A percentile compares a stretch with the other conserved stretches of the same genome.
Conservation (phyloP, 2,329 filamentous ascomycete species). For the Xylariaceae sp. region DNA sequence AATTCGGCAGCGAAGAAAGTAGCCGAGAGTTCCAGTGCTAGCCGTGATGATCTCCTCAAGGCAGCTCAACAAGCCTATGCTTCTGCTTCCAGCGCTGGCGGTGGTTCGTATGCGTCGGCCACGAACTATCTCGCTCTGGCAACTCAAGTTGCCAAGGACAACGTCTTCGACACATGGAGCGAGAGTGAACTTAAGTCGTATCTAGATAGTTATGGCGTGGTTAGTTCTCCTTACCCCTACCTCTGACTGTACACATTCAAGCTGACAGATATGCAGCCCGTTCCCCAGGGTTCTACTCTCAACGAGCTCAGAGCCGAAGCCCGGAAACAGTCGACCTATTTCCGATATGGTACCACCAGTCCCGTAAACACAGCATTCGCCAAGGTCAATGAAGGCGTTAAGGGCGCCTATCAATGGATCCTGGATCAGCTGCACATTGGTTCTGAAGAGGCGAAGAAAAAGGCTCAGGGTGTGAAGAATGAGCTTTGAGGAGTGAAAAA, state of each 20-base stretch:
- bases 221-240: constrained; percentile 29
- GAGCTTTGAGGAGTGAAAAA: constrained; percentile 42
- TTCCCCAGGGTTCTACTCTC: constrained; percentile 61
- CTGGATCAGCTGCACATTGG: constrained; percentile 45
- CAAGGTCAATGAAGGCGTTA: constrained; percentile 50
- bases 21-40: constrained; percentile 57
- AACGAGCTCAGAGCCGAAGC: constrained; percentile 68
- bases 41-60: constrained; percentile 67
- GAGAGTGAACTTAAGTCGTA: constrained; percentile 71
- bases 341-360: constrained; percentile 66
- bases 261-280: constrained; percentile 33
- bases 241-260: constrained; percentile 12
- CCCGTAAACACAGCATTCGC: constrained; percentile 62
- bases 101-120: constrained; percentile 57
- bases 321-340: constrained; percentile 69
- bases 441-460: constrained; percentile 44
- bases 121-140: constrained; percentile 65
- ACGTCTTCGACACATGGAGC: constrained; percentile 67
- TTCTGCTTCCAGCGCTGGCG: constrained; percentile 55
- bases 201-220: constrained; percentile 71
- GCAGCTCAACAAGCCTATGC: constrained; percentile 58
- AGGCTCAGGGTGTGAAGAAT: constrained; percentile 41
- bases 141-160: constrained; percentile 60
- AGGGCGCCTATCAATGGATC: constrained; percentile 48
- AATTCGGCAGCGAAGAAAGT: constrained; percentile 53